phyloP scores from a whole-genome alignment of 129 eudicot species.

The Tanacetum coccineum region DNA sequence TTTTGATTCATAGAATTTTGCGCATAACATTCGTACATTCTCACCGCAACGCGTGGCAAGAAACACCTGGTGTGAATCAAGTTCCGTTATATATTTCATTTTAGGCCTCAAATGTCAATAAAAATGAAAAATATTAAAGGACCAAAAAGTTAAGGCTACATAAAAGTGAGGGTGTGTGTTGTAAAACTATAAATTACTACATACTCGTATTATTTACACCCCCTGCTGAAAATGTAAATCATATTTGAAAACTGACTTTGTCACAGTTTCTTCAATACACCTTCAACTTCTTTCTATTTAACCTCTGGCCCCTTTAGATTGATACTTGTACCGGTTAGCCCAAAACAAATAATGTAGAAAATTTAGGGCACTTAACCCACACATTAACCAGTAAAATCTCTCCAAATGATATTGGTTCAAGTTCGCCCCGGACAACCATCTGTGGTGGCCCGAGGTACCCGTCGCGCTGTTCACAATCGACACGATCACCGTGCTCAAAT shows the following conservation, averaged over 20 bases:
- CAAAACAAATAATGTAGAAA: constrained; percentile 64
- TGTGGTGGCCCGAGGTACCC: constrained; percentile 27
- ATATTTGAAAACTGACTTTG: constrained; percentile 19
- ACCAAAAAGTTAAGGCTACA: neutral
- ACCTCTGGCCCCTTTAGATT: constrained; percentile 24
- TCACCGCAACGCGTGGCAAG: too few relatives aligned
- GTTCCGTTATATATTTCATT: too few relatives aligned
- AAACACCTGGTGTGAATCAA: too few relatives aligned
- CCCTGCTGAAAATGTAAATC: constrained; percentile 23
- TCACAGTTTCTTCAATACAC: constrained; percentile 16
- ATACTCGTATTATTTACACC: constrained; percentile 6
- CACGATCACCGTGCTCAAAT: constrained; percentile 66
- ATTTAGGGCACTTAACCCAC: constrained; percentile 58
- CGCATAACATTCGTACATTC: too few relatives aligned
- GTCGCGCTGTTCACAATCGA: constrained; percentile 66
- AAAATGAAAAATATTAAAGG: neutral
- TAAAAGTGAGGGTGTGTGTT: neutral
- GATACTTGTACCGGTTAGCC: too few relatives aligned
- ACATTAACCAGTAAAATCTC: constrained; percentile 78
- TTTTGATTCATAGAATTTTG: too few relatives aligned
- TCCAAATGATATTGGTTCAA: constrained; percentile 63
- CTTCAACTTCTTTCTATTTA: constrained; percentile 25
- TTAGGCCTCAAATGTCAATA: neutral
- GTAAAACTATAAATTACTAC: constrained; percentile 5
- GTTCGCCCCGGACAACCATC: constrained; percentile 65